These are phyloP conservation scores for Pleoardoris graminearum DNA, from an alignment of 2,329 filamentous ascomycete species.

Conservation along the genomic window DNA sequence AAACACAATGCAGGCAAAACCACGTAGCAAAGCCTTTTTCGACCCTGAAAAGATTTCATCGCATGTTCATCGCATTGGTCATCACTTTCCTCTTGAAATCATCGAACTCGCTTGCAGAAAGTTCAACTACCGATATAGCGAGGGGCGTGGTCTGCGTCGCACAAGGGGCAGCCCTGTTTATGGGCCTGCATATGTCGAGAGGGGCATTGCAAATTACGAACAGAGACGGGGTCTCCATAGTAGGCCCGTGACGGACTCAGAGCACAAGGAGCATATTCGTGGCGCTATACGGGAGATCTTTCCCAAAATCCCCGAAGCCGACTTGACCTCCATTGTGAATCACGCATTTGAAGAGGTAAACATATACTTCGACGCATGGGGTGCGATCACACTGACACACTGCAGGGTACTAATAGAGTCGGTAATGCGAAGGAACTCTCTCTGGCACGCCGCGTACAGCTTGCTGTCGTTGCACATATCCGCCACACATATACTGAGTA, in stretches of 20 bases:
- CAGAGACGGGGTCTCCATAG: slow-evolving; percentile 30
- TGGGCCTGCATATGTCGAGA: slow-evolving; percentile 36
- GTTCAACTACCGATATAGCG: slow-evolving; percentile 44
- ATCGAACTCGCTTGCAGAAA: slow-evolving; percentile 60
- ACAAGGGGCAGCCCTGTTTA: slow-evolving; percentile 16
- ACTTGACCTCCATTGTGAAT: slow-evolving; percentile 61
- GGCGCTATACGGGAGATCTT: slow-evolving; percentile 65
- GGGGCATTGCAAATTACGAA: slow-evolving; percentile 41
- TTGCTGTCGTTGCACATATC: slow-evolving; percentile 65
- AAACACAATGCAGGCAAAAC: slow-evolving; percentile 31
- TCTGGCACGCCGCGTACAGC: slow-evolving; percentile 61
- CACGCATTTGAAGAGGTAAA: slow-evolving; percentile 63
- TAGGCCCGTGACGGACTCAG: slow-evolving; percentile 38
- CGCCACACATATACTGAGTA: slow-evolving; percentile 66
- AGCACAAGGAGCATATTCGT: slow-evolving; percentile 60
- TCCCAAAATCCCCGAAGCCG: slow-evolving; percentile 63
- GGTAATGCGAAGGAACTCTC: slow-evolving; percentile 60
- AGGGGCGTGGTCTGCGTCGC: slow-evolving; percentile 27
- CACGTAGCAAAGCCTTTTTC: slow-evolving; percentile 55
- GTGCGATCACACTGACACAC: slow-evolving; percentile 17
- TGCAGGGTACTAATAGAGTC: slow-evolving; percentile 59
- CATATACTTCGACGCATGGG: not conserved
- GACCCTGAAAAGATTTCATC: slow-evolving; percentile 59
- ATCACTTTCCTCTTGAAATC: slow-evolving; percentile 64
- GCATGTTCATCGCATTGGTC: slow-evolving; percentile 64